These are phyloP conservation scores for Furcasterigmium furcatum DNA, from an alignment of 2,329 filamentous ascomycete species.

Conservation along the genomic window DNA sequence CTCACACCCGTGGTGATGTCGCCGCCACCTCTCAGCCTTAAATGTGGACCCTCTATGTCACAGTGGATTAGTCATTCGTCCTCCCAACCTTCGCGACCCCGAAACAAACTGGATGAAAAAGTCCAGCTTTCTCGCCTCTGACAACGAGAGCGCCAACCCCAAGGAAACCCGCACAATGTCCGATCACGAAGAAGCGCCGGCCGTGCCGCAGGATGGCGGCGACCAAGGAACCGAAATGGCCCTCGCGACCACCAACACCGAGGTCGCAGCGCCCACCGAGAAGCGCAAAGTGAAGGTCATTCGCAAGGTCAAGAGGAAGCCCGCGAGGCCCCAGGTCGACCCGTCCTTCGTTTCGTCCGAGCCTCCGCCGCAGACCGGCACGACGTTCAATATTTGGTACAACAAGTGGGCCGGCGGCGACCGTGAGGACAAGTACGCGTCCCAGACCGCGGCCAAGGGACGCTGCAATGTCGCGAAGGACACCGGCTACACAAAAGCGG, in stretches of 20 bases:
- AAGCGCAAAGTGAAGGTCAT: slow-evolving; percentile 80
- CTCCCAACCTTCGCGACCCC: too few relatives aligned
- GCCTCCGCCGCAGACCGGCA: slow-evolving; percentile 87
- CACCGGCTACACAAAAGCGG: slow-evolving; percentile 74
- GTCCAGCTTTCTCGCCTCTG: too few relatives aligned
- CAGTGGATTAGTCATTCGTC: neutral
- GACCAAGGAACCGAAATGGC: slow-evolving; percentile 22
- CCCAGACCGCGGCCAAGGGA: slow-evolving; percentile 75
- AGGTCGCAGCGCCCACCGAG: slow-evolving; percentile 42
- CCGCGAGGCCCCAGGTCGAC: slow-evolving; percentile 88
- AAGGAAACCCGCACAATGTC: slow-evolving; percentile 6
- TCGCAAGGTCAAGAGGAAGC: slow-evolving; percentile 84
- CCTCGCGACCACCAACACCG: slow-evolving; percentile 33
- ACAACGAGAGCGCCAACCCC: neutral
- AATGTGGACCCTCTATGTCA: too few relatives aligned
- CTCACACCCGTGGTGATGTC: too few relatives aligned
- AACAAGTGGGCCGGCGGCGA: slow-evolving; percentile 98
- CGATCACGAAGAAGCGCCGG: slow-evolving; percentile 5
- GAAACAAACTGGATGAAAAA: too few relatives aligned
- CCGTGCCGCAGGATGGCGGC: slow-evolving; percentile 11
- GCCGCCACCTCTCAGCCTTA: too few relatives aligned
- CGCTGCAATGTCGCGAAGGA: slow-evolving; percentile 84
- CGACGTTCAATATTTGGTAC: slow-evolving; percentile 98
- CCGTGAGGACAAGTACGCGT: slow-evolving; percentile 85
- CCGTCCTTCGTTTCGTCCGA: slow-evolving; percentile 78